Base-by-base conservation (phyloP, 805 yeast species). In the Ogataea paraovalis region DNA sequence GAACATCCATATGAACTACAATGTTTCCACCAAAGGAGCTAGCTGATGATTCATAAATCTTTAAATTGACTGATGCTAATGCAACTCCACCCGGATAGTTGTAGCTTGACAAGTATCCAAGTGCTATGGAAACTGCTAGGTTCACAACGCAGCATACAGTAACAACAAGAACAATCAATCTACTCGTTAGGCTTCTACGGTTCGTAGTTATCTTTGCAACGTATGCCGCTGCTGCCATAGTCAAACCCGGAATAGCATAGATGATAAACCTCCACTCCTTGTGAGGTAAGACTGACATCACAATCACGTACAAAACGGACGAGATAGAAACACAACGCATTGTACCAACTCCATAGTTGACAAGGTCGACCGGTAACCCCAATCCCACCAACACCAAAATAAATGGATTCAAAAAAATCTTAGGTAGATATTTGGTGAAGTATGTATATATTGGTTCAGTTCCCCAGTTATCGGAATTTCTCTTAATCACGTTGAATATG, bases 31-130 rank as follows among this genome's bases (percentile, higher is more conserved):
- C 39, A 37, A 34, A 47, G 20, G 30, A 30, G 12, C 16, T 14
- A 9, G 16, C 16, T 10, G 34, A 30, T 4, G 54, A 36, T 45
- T 25, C 38, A 4, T 49, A 41, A 1, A 65, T 10, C 25, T 42
- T 48, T 18, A 43, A 21, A 57, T 88, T 85, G 48, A 86, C 73
- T 20, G 59, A 58, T 14, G 60, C 50, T 30, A 90, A 66, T 0
- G 96, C 96, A 1, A 67, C 73, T 0, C 97, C 97, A 12, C 97
- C 97, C 2, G 97, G 96, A 61, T 92, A 92, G 64, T 92, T 92
- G 63, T 70, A 70, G 43, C 85, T 74, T 0, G 96, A 88, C 4
- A 81, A 72, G 41, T 73, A 75, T 0, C 83, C 78, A 73, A 82
- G 82, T 10, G 73, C 59, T 1, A 75, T 39, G 0, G 91, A 77